These are phyloP conservation scores for Talaromyces rugulosus DNA, from an alignment of 2,329 filamentous ascomycete genomes.

Conservation along the genomic window DNA sequence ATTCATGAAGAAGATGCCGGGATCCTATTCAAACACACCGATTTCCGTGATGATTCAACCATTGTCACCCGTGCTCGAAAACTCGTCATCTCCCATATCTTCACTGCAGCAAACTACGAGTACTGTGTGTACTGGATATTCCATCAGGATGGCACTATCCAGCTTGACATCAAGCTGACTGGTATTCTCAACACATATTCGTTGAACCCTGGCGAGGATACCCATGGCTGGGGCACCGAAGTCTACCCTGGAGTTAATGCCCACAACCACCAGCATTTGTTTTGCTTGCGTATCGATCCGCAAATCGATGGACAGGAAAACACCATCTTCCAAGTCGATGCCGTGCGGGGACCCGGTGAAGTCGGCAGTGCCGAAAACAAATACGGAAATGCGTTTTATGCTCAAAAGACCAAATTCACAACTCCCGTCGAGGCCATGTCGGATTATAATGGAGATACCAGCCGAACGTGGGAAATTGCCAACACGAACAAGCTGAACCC, in stretches of 20 bases:
- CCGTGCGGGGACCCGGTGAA: slow-evolving; percentile 64
- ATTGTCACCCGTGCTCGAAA: slow-evolving; percentile 84
- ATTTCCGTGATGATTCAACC: slow-evolving; percentile 84
- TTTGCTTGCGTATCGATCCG: slow-evolving; percentile 82
- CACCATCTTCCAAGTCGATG: slow-evolving; percentile 79
- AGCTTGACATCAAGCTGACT: slow-evolving; percentile 86
- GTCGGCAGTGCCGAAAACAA: slow-evolving; percentile 78
- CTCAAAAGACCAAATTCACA: slow-evolving; percentile 73
- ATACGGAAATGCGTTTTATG: slow-evolving; percentile 88
- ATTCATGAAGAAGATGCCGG: slow-evolving; percentile 92
- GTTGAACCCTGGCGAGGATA: slow-evolving; percentile 75
- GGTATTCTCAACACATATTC: slow-evolving; percentile 90
- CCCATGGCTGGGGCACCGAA: slow-evolving; percentile 83
- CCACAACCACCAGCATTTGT: slow-evolving; percentile 93
- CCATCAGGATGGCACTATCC: slow-evolving; percentile 86
- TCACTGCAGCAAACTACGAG: slow-evolving; percentile 95
- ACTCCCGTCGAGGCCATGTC: slow-evolving; percentile 66
- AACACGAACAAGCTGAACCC: slow-evolving; percentile 82
- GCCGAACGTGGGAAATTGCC: slow-evolving; percentile 83
- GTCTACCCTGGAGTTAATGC: slow-evolving; percentile 90
- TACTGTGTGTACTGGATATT: slow-evolving; percentile 87
- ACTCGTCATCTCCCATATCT: slow-evolving; percentile 83
- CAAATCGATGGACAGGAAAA: slow-evolving; percentile 84
- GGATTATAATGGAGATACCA: slow-evolving; percentile 76
- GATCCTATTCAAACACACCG: slow-evolving; percentile 89